Evolutionary conservation across 352 stramenopile species (phyloP), one percentile per base, ranked within the genome.

Genomic region (Paralagenidium karlingii): DNA sequence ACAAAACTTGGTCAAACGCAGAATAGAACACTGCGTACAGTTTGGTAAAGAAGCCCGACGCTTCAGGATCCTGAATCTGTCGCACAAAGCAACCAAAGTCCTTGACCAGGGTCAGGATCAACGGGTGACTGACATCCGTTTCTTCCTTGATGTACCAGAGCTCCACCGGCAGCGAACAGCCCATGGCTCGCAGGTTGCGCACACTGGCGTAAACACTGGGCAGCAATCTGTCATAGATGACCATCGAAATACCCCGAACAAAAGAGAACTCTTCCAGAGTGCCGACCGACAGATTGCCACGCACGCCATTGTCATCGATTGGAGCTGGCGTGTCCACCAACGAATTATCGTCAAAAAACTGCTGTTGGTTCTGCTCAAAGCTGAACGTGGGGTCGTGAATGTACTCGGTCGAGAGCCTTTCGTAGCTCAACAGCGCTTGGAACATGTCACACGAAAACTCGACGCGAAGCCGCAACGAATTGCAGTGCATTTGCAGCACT

Each of bases 151-250:
- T 42, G 28, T 57, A 79, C 64, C 68, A 82, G 0, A 82, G 26
- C 34, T 82, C 65, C 39, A 82, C 58, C 1, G 63, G 55, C 30
- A 82, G 47, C 8, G 45, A 34, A 32, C 61, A 82, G 2, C 43
- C 42, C 4, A 56, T 38, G 13, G 55, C 38, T 22, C 60, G 49
- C 22, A 82, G 24, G 13, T 49, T 21, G 24, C 53, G 47, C 22
- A 78, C 47, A 1, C 42, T 55, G 9, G 60, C 63, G 25, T 82
- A 66, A 3, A 51, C 51, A 38, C 60, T 61, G n/a, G 57, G 43
- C 11, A 79, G 42, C 34, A 73, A 55, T 29, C 70, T 70, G 3
- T 61, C 66, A 37, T 82, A 75, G 27, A 75, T 51, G 15, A 75
- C 60, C 43, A 80, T 74, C 28, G 70, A 47, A 26, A 82, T 75